Conservation (phyloP, 257 asterid species). For the Solanum clarkiae region DNA sequence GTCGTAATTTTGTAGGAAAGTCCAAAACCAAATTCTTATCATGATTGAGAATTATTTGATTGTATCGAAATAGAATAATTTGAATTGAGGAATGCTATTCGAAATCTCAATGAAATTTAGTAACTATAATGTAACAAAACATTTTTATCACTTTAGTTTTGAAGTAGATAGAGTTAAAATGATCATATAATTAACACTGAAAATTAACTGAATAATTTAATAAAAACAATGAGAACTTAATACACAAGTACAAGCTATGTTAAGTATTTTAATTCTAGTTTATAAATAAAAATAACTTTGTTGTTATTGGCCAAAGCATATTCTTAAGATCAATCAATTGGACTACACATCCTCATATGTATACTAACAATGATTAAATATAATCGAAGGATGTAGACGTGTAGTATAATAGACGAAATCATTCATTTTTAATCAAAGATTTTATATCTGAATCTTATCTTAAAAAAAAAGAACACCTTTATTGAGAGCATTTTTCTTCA, state of each 20-base stretch:
- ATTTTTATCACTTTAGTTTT: not conserved
- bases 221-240: not conserved
- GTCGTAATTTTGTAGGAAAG: not conserved
- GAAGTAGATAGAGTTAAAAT: not conserved
- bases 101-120: not conserved
- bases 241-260: not conserved
- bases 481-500: not conserved
- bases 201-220: not conserved
- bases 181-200: not conserved
- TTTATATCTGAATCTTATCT: not conserved
- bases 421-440: not conserved
- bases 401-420: not conserved
- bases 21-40: not conserved
- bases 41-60: not conserved
- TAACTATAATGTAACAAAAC: not conserved
- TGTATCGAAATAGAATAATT: not conserved
- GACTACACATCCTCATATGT: not conserved
- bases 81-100: not conserved
- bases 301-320: not conserved
- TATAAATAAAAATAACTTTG: not conserved
- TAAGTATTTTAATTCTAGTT: not conserved
- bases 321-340: not conserved
- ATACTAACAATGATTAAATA: not conserved
- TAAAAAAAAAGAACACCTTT: not conserved
- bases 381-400: not conserved